Evolutionary conservation across 192 early-diverging fungal genomes (phyloP).

Genomic region (Coemansia sp.): DNA sequence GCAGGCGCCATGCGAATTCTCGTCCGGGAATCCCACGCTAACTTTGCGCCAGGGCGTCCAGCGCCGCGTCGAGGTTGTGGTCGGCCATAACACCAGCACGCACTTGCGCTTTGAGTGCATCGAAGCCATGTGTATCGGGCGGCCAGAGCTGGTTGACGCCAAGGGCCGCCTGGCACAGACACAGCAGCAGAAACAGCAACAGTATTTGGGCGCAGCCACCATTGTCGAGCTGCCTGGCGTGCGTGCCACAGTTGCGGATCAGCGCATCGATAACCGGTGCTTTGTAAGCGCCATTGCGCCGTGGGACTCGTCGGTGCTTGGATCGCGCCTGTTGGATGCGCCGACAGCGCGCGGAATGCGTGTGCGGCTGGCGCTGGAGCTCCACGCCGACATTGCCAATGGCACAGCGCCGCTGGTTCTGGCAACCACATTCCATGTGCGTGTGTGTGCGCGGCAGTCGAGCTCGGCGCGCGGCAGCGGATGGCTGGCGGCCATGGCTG

Average conservation of each 20-base stretch:
- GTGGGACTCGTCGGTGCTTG: constrained; percentile 79
- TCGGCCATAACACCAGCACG: constrained; percentile 68
- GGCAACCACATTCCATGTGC: constrained; percentile 60
- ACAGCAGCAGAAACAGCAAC: not conserved
- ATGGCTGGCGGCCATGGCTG: constrained; percentile 21
- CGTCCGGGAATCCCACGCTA: constrained; percentile 40
- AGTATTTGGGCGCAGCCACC: not conserved
- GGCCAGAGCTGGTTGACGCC: constrained; percentile 57
- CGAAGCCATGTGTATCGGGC: constrained; percentile 20
- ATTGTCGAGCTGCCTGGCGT: constrained; percentile 31
- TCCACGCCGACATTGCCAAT: constrained; percentile 60
- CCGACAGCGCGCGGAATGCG: constrained; percentile 61
- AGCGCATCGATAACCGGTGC: constrained; percentile 63
- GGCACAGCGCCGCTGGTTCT: constrained; percentile 60
- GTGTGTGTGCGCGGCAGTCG: constrained; percentile 58
- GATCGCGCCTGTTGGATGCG: constrained; percentile 62
- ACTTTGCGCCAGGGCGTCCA: constrained; percentile 73
- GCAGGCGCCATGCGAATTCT: constrained; percentile 21
- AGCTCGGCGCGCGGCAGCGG: constrained; percentile 6
- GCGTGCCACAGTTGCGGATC: constrained; percentile 44
- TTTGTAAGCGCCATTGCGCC: constrained; percentile 58
- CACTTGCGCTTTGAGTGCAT: constrained; percentile 56
- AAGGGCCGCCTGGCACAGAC: constrained; percentile 54
- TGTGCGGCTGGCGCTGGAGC: constrained; percentile 58
- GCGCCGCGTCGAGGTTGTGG: constrained; percentile 61